Percentiles rank a stretch among this genome's conserved stretches.
phyloP scores from a whole-genome alignment of 192 early-diverging fungal genomes.

The Podila verticillata region DNA sequence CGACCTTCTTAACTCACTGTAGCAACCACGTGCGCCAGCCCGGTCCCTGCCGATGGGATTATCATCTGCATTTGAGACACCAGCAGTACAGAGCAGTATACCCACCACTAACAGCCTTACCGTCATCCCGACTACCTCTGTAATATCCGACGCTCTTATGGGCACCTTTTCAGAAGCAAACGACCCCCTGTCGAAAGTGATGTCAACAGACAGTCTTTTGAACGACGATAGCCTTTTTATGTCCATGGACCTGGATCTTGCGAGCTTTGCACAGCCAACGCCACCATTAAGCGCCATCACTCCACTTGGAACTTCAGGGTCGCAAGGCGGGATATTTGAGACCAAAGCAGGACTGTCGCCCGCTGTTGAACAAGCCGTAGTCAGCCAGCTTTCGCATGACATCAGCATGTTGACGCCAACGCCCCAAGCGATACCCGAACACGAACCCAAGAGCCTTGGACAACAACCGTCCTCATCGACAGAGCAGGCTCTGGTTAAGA shows the following conservation, averaged over 20 bases:
- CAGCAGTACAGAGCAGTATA: slow-evolving; percentile 38
- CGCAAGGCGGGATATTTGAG: background rate
- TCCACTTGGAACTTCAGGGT: slow-evolving; percentile 6
- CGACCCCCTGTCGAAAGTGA: slow-evolving; percentile 8
- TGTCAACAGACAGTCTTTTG: slow-evolving; percentile 19
- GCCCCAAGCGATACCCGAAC: slow-evolving; percentile 5
- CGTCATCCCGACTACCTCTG: background rate
- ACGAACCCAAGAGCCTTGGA: slow-evolving; percentile 1
- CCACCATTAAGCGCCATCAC: slow-evolving; percentile 18
- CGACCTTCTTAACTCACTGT: background rate
- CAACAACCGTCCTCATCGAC: background rate
- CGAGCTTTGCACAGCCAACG: slow-evolving; percentile 18
- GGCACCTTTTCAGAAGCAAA: slow-evolving; percentile 6
- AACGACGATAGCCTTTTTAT: slow-evolving; percentile 37
- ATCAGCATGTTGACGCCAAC: slow-evolving; percentile 24
- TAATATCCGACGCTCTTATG: slow-evolving; percentile 14
- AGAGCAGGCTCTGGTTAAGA: slow-evolving; percentile 14
- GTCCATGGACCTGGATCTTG: slow-evolving; percentile 33
- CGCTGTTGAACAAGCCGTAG: slow-evolving; percentile 6
- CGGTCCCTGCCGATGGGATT: slow-evolving; percentile 8
- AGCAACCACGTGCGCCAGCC: slow-evolving; percentile 30
- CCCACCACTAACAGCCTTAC: slow-evolving; percentile 15
- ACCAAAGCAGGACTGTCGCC: background rate
- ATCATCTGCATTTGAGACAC: slow-evolving; percentile 10
- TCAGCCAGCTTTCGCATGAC: slow-evolving; percentile 13